Conservation (phyloP, 2,329 filamentous ascomycete genomes). For the Chrysoporthe deuterocubensis region DNA sequence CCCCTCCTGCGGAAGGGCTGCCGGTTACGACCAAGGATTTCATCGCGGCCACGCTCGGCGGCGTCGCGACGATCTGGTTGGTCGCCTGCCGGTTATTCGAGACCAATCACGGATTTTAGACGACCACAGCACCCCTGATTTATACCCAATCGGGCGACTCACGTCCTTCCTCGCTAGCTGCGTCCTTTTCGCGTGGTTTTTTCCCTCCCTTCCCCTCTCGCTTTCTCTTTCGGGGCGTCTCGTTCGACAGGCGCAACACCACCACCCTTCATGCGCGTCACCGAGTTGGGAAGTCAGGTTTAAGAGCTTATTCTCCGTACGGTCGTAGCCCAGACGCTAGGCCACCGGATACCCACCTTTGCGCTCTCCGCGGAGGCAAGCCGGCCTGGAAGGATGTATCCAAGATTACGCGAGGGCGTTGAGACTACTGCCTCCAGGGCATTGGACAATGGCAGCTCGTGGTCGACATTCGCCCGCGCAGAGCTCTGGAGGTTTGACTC, state of each 20-base stretch:
- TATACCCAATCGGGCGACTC: constrained; percentile 24
- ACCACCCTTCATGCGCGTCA: neutral
- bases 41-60: constrained; percentile 7
- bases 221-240: neutral
- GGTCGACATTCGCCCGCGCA: neutral
- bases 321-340: neutral
- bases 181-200: neutral
- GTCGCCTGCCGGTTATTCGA: constrained; percentile 10
- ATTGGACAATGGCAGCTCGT: neutral
- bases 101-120: constrained; percentile 26
- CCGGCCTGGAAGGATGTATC: constrained; percentile 16
- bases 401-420: constrained; percentile 30
- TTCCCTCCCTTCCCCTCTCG: neutral
- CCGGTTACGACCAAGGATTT: constrained; percentile 14
- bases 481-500: no score
- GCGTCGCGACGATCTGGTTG: constrained; percentile 17
- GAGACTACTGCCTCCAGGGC: neutral
- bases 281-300: neutral
- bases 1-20: constrained; percentile 3
- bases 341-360: neutral
- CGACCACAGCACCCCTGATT: constrained; percentile 22
- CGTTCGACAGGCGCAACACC: neutral
- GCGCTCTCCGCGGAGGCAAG: constrained; percentile 2
- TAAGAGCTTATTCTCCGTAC: neutral
- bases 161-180: constrained; percentile 14